Evolutionary conservation across 106 monocot genomes (phyloP).

Genomic region (Dendrobium chrysotoxum): DNA sequence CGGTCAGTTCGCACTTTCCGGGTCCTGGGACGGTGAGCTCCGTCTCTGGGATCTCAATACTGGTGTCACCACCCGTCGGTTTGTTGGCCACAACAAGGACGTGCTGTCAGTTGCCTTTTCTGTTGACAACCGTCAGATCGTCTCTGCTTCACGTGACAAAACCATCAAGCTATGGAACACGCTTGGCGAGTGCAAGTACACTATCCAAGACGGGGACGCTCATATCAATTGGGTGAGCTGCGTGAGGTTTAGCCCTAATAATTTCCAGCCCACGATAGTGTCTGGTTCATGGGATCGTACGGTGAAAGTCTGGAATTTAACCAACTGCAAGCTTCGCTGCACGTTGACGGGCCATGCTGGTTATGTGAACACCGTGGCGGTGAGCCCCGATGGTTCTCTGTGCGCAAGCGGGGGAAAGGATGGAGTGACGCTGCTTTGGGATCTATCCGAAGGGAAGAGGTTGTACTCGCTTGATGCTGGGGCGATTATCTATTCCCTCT

Average conservation of each 20-base stretch:
- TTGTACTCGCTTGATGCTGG: conserved; percentile 33
- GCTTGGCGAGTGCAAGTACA: conserved; percentile 30
- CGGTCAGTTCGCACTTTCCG: conserved; percentile 31
- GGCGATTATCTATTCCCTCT: conserved; percentile 22
- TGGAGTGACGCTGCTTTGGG: conserved; percentile 24
- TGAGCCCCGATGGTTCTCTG: conserved; percentile 24
- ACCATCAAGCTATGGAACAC: conserved; percentile 30
- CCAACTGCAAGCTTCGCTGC: conserved; percentile 25
- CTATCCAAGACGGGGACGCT: conserved; percentile 24
- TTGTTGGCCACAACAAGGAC: conserved; percentile 22
- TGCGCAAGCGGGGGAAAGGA: conserved; percentile 36
- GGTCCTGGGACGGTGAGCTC: conserved; percentile 25
- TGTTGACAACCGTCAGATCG: conserved; percentile 23
- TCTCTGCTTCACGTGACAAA: conserved; percentile 19
- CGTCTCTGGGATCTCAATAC: conserved; percentile 26
- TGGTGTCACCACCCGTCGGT: conserved; percentile 17
- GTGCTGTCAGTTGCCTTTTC: conserved; percentile 28
- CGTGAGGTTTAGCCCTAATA: conserved; percentile 23
- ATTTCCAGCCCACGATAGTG: conserved; percentile 16
- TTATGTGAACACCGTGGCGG: conserved; percentile 27
- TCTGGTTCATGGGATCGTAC: conserved; percentile 25
- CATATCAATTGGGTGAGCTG: conserved; percentile 30
- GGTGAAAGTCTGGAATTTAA: conserved; percentile 26
- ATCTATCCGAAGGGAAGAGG: conserved; percentile 27
- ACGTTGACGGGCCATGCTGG: conserved; percentile 23